Conservation (phyloP, 176 grass and related monocot genomes). For the Oryza officinalis region DNA sequence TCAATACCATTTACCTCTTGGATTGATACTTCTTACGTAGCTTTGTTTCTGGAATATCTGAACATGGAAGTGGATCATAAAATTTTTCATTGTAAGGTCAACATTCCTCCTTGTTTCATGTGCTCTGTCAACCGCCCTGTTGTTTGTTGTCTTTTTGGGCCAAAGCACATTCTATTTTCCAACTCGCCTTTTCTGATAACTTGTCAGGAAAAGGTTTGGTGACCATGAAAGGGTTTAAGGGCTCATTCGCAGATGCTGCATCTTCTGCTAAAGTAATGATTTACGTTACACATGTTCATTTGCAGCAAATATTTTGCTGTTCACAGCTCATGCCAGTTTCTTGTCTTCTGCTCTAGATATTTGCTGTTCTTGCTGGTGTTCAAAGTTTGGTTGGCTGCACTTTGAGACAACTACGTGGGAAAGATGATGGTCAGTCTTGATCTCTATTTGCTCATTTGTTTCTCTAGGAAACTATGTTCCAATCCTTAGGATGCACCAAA, state of each 20-base stretch:
- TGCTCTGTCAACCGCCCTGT: not conserved
- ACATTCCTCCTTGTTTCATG: not conserved
- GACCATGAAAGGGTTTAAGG: conserved; percentile 62
- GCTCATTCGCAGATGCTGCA: conserved; percentile 70
- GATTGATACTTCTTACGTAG: not conserved
- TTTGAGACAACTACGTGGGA: conserved; percentile 74
- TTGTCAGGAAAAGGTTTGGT: conserved; percentile 74
- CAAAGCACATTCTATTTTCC: conserved; percentile 3
- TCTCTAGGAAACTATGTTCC: not conserved
- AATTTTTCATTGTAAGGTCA: not conserved
- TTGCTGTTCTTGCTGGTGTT: conserved; percentile 83
- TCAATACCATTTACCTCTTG: not conserved
- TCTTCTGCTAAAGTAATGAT: conserved; percentile 75
- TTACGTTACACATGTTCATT: conserved; percentile 3
- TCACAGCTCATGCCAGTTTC: conserved; percentile 6
- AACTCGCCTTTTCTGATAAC: not conserved
- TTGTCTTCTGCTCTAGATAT: conserved; percentile 48
- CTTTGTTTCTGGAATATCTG: not conserved
- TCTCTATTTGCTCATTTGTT: conserved; percentile 2
- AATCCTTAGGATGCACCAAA: not conserved
- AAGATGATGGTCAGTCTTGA: conserved; percentile 63
- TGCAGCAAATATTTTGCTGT: conserved; percentile 13
- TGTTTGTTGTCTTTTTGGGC: not conserved
- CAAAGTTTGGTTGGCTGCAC: conserved; percentile 76
- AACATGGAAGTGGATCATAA: not conserved